A percentile compares a stretch with the other conserved stretches of the same genome.
phyloP scores from a whole-genome alignment of 2,329 filamentous ascomycete species.

The Neofusicoccum cordaticola region DNA sequence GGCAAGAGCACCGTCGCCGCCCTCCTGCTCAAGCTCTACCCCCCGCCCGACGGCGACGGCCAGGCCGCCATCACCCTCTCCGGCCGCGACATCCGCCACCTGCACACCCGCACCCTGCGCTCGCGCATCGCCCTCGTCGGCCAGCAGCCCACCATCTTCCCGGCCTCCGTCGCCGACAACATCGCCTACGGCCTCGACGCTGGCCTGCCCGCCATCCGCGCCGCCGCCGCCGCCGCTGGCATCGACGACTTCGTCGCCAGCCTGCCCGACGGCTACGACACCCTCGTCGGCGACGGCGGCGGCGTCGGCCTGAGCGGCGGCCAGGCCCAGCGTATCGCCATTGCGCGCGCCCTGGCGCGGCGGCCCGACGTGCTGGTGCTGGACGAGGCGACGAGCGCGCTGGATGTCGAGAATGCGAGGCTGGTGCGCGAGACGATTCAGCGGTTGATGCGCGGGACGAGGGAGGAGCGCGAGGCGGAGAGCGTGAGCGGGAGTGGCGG shows the following conservation, averaged over 20 bases:
- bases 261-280: constrained; percentile 69
- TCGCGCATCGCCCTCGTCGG: constrained; percentile 65
- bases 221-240: constrained; percentile 56
- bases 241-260: constrained; percentile 75
- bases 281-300: constrained; percentile 68
- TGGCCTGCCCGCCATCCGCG: constrained; percentile 54
- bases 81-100: constrained; percentile 52
- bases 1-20: constrained; percentile 84
- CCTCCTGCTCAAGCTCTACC: constrained; percentile 71
- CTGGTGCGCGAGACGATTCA: constrained; percentile 63
- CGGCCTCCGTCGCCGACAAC: constrained; percentile 72
- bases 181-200: constrained; percentile 72
- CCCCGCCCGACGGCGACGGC: constrained; percentile 23
- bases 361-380: constrained; percentile 71
- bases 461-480: background rate
- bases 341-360: constrained; percentile 74
- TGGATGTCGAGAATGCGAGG: constrained; percentile 68
- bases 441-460: constrained; percentile 44
- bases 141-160: constrained; percentile 74
- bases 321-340: constrained; percentile 76
- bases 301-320: constrained; percentile 73
- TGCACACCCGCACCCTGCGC: constrained; percentile 62
- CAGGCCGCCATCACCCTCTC: constrained; percentile 54
- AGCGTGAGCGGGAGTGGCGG: too few relatives aligned
- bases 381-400: constrained; percentile 81